phyloP scores from a whole-genome alignment of 2,329 filamentous ascomycete genomes.

The Calycina marina region DNA sequence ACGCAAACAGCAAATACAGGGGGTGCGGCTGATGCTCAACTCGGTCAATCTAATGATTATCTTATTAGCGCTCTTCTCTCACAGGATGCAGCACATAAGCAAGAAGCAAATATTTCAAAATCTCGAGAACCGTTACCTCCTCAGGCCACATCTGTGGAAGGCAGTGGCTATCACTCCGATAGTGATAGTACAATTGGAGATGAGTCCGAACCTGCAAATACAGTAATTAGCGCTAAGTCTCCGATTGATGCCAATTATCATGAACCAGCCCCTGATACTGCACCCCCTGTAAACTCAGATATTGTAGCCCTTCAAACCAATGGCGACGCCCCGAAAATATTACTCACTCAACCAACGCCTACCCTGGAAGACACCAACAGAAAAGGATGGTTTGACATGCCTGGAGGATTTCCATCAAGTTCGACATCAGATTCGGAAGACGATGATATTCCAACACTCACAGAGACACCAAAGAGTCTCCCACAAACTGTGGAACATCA shows the following conservation, averaged over 20 bases:
- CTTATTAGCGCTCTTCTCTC: slow-evolving; percentile 39
- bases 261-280: not conserved
- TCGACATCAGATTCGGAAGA: slow-evolving; percentile 23
- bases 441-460: slow-evolving; percentile 4
- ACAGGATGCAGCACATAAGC: slow-evolving; percentile 37
- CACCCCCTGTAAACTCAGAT: not conserved
- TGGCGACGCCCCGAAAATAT: slow-evolving; percentile 27
- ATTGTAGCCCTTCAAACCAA: slow-evolving; percentile 2
- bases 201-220: not conserved
- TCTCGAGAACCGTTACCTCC: slow-evolving; percentile 53
- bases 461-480: slow-evolving; percentile 7
- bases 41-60: slow-evolving; percentile 40
- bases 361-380: slow-evolving; percentile 24
- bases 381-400: slow-evolving; percentile 24
- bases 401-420: slow-evolving; percentile 48
- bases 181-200: slow-evolving; percentile 27
- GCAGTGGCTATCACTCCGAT: slow-evolving; percentile 47
- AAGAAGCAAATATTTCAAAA: slow-evolving; percentile 40
- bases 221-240: not conserved
- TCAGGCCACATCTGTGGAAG: slow-evolving; percentile 55
- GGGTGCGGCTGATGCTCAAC: slow-evolving; percentile 10
- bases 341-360: slow-evolving; percentile 32
- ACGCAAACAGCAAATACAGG: slow-evolving; percentile 11
- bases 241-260: not conserved
- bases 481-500: slow-evolving; percentile 13